phyloP scores from a whole-genome alignment of 306 rosid genomes.

The Leucaena leucocephala region DNA sequence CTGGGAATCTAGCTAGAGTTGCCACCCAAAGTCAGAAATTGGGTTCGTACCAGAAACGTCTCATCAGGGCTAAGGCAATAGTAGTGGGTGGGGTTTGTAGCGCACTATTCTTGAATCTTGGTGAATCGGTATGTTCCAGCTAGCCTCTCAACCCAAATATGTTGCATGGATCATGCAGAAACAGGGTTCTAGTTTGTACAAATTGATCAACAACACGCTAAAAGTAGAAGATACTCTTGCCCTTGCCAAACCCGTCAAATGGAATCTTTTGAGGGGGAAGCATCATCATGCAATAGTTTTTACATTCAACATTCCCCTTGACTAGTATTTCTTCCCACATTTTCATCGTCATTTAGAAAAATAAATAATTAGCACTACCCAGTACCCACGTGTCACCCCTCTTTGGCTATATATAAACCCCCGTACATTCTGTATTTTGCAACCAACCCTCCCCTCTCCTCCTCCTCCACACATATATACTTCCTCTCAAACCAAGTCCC shows the following conservation, averaged over 20 bases:
- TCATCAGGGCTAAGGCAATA: conserved; percentile 33
- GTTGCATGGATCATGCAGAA: conserved; percentile 61
- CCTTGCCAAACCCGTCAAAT: conserved; percentile 13
- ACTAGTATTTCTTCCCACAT: background rate
- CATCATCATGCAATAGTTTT: conserved; percentile 38
- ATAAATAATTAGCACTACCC: background rate
- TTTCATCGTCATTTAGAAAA: conserved; percentile 4
- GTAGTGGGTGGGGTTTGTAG: conserved; percentile 32
- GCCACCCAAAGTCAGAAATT: conserved; percentile 41
- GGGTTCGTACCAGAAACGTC: conserved; percentile 59
- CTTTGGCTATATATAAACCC: conserved; percentile 56
- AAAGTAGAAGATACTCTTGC: conserved; percentile 41
- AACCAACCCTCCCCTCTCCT: conserved; percentile 26
- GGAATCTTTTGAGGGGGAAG: conserved; percentile 48
- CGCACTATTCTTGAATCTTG: conserved; percentile 33
- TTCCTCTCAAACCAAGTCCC: background rate
- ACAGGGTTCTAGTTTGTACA: conserved; percentile 6
- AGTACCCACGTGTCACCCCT: background rate
- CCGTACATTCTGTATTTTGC: conserved; percentile 10
- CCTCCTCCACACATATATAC: background rate
- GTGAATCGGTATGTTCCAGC: background rate
- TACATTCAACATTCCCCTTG: conserved; percentile 30
- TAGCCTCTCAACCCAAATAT: conserved; percentile 6
- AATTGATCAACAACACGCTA: conserved; percentile 3
- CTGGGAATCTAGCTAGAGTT: conserved; percentile 19